phyloP scores from a whole-genome alignment of 176 grass and related monocot genomes.

The Paspalum notatum region DNA sequence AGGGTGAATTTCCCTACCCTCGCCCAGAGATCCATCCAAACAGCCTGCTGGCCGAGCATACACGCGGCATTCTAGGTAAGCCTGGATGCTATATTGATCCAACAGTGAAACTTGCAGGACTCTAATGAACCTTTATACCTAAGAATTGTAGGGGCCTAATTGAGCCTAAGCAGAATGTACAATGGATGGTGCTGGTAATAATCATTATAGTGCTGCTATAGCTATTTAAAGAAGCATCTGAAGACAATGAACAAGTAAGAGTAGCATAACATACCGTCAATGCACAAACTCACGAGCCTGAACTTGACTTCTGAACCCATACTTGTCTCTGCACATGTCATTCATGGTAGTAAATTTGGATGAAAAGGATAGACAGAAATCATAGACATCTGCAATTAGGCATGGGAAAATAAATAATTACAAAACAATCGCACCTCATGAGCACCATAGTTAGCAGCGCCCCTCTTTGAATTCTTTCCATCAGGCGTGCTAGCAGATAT shows the following conservation, averaged over 20 bases:
- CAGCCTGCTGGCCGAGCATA: neutral
- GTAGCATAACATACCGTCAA: slow-evolving; percentile 47
- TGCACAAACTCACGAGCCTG: slow-evolving; percentile 63
- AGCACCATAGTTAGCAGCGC: slow-evolving; percentile 63
- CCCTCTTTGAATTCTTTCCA: slow-evolving; percentile 81
- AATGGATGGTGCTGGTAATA: slow-evolving; percentile 13
- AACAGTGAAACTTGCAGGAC: neutral
- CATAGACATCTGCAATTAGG: slow-evolving; percentile 17
- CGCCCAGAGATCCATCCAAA: neutral
- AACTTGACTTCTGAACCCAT: slow-evolving; percentile 99
- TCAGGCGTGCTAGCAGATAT: slow-evolving; percentile 60
- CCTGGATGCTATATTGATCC: neutral
- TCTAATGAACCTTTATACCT: neutral
- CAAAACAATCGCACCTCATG: slow-evolving; percentile 72
- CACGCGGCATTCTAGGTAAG: neutral
- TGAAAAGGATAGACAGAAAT: slow-evolving; percentile 1
- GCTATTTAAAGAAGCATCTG: neutral
- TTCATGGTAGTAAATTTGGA: slow-evolving; percentile 23
- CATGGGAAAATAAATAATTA: slow-evolving; percentile 34
- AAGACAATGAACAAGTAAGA: slow-evolving; percentile 14
- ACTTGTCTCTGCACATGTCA: slow-evolving; percentile 80
- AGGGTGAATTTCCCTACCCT: no score
- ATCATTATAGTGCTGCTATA: neutral
- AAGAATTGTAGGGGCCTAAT: neutral
- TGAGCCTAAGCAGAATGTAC: neutral